Base-by-base conservation (phyloP, 1,284 basidiomycete species). In the Microbotryomycetes sp. region DNA sequence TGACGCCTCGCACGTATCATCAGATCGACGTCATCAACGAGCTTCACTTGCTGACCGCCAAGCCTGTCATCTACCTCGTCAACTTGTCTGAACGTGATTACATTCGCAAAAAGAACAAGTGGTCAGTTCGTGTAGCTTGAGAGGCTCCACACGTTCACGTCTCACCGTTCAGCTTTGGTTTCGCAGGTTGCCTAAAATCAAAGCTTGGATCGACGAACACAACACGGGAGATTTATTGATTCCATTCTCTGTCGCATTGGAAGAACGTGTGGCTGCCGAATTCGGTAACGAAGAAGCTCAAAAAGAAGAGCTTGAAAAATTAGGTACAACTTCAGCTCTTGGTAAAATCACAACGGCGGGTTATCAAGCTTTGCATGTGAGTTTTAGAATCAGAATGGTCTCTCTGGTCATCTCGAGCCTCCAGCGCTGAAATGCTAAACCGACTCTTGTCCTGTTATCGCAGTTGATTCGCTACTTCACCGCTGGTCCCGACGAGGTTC, bases 91-190 rank as follows among this genome's bases (percentile, higher is more conserved):
- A 98, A 78, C 84, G 84, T 70, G 96, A 99, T 78, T 99, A 91
- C 74, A 80, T 91, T 62, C 86, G 96, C 65, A 97, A 96, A 80
- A 98, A 97, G 86, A 98, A 97, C 82, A 98, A 97, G 81, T 98
- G 94, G 92, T 86, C 60, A 26, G 76, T 69, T n/a, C 46, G 28
- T 22, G 46, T 30, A 57, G n/a, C n/a, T n/a, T n/a, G n/a, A n/a
- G n/a, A n/a, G n/a, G n/a, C n/a, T n/a, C n/a, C n/a, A n/a, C n/a
- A n/a, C n/a, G n/a, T n/a, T 16, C 16, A 45, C 45, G 6, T 57
- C 12, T 14, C 23, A 51, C 46, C 48, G 4, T 46, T 6, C 16
- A 49, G 16, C 29, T 66, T 32, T 19, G 32, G 4, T 48, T 25
- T n/a, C n/a, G n/a, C n/a, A 88, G 86, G 87, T 80, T 98, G 29